Conservation (phyloP, 306 rosid species). For the Ammopiptanthus mongolicus region DNA sequence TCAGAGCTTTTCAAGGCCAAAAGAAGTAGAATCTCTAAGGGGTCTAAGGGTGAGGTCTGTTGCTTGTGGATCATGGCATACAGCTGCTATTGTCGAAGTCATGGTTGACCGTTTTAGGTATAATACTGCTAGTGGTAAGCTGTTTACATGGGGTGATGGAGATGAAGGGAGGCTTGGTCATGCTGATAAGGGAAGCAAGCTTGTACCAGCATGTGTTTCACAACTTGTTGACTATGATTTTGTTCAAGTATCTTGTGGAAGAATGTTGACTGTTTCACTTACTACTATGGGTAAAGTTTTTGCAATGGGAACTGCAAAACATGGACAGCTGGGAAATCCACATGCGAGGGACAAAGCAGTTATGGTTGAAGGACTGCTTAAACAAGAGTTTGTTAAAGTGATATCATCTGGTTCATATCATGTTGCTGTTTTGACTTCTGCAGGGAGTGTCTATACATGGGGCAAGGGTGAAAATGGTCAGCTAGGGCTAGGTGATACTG, state of each 20-base stretch:
- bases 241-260: constrained; percentile 81
- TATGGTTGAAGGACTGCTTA: constrained; percentile 64
- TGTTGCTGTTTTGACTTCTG: constrained; percentile 62
- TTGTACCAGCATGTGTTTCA: constrained; percentile 69
- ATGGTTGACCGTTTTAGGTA: constrained; percentile 37
- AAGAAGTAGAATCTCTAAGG: constrained; percentile 69
- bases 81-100: constrained; percentile 69
- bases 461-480: constrained; percentile 75
- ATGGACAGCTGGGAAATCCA: constrained; percentile 76
- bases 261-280: constrained; percentile 69
- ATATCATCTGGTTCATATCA: constrained; percentile 70
- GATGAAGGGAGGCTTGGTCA: constrained; percentile 78
- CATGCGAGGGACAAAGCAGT: constrained; percentile 49
- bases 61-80: constrained; percentile 94
- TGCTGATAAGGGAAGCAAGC: constrained; percentile 48
- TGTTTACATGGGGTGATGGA: constrained; percentile 92
- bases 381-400: constrained; percentile 67
- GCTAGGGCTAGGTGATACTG: constrained; percentile 67
- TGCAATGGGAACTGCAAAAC: constrained; percentile 62
- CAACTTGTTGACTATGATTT: constrained; percentile 70
- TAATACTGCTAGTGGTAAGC: constrained; percentile 50
- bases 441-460: constrained; percentile 69
- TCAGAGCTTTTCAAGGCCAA: constrained; percentile 50
- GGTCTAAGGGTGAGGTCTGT: constrained; percentile 63
- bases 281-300: constrained; percentile 65